Conservation (phyloP, 2,329 filamentous ascomycete species). For the Penicillium sp. region DNA sequence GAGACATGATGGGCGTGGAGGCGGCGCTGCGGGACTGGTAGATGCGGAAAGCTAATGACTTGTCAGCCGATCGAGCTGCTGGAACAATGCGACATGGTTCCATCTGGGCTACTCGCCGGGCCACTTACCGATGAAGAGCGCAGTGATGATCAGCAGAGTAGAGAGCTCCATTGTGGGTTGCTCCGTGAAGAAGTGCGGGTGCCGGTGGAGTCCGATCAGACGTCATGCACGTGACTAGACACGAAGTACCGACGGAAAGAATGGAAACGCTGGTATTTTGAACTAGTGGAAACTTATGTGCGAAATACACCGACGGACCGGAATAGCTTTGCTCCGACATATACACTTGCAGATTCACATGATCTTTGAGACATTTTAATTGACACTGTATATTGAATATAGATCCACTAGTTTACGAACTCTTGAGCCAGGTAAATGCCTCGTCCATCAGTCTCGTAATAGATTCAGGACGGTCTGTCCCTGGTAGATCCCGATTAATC, state of each 20-base stretch:
- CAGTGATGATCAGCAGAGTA: constrained; percentile 29
- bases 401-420: background rate
- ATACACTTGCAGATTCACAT: constrained; percentile 1
- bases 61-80: background rate
- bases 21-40: constrained; percentile 21
- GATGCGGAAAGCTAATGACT: constrained; percentile 26
- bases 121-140: constrained; percentile 29
- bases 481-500: constrained; percentile 7
- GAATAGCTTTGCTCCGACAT: too few relatives aligned
- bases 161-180: constrained; percentile 33
- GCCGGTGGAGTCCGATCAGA: constrained; percentile 18
- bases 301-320: too few relatives aligned
- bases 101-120: background rate
- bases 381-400: too few relatives aligned
- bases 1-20: constrained; percentile 35
- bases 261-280: too few relatives aligned
- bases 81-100: background rate
- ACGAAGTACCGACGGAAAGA: too few relatives aligned
- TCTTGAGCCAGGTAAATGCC: background rate
- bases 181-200: constrained; percentile 15
- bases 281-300: too few relatives aligned
- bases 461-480: background rate
- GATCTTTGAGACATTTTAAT: background rate
- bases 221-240: constrained; percentile 8
- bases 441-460: background rate